Evolutionary conservation across 106 monocot genomes (phyloP).

Genomic region (Dactylorhiza incarnata): DNA sequence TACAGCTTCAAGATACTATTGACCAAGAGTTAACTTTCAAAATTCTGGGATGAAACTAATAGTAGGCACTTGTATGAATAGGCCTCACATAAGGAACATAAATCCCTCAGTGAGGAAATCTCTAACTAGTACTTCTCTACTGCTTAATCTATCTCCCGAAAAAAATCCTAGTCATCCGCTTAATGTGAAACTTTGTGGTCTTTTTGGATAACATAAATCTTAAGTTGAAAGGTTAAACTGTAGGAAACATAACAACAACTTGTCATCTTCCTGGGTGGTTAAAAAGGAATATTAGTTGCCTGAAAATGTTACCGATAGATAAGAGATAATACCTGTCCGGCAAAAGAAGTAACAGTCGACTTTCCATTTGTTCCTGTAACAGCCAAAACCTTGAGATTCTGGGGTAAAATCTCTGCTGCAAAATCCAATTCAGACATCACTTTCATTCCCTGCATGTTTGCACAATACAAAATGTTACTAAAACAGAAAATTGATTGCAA

Average conservation of each 20-base stretch:
- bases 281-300: not conserved
- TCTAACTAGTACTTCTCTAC: not conserved
- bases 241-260: not conserved
- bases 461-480: not conserved
- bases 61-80: too few species aligned
- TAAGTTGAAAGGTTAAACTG: not conserved
- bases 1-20: too few species aligned
- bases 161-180: not conserved
- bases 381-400: conserved; percentile 33
- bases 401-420: conserved; percentile 39
- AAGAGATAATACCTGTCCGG: conserved; percentile 29
- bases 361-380: conserved; percentile 50
- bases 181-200: not conserved
- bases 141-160: not conserved
- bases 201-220: not conserved
- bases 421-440: conserved; percentile 56
- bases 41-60: too few species aligned
- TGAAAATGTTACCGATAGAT: not conserved
- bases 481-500: too few species aligned
- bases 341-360: conserved; percentile 42
- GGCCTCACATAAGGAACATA: not conserved
- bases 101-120: not conserved
- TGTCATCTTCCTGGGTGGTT: not conserved
- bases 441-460: conserved; percentile 19
- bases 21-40: too few species aligned